phyloP scores from a whole-genome alignment of 169 alveolate species.

The Sarcocystis neurona region DNA sequence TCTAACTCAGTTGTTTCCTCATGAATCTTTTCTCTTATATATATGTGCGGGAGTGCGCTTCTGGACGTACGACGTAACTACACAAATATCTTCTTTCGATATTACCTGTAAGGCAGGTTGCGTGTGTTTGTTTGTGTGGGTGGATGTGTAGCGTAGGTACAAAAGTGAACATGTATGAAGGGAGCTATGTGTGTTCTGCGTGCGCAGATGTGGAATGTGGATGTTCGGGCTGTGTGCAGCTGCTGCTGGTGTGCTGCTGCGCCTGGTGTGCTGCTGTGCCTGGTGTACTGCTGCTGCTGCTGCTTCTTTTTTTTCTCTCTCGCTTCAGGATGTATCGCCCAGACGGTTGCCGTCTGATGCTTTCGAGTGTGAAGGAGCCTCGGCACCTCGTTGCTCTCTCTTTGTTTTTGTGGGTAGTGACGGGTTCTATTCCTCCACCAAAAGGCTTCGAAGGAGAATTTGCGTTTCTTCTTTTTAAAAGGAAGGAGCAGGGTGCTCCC shows the following conservation, averaged over 20 bases:
- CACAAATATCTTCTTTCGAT: too few species aligned
- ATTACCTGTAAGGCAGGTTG: too few species aligned
- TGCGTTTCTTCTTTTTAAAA: not conserved
- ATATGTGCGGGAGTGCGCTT: too few species aligned
- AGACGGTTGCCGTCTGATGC: constrained; percentile 19
- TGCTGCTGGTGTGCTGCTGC: not conserved
- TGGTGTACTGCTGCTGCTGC: not conserved
- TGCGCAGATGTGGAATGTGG: not conserved
- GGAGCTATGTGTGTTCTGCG: not conserved
- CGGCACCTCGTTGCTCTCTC: constrained; percentile 20
- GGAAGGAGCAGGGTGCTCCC: not conserved
- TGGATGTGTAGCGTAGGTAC: too few species aligned
- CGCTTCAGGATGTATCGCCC: constrained; percentile 8
- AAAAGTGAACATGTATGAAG: too few species aligned
- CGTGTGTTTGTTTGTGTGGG: too few species aligned
- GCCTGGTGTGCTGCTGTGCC: not conserved
- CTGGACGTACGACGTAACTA: too few species aligned
- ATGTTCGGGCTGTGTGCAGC: not conserved
- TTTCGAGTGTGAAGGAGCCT: not conserved
- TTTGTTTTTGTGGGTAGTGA: not conserved
- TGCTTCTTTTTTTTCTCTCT: not conserved
- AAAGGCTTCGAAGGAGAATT: too few species aligned
- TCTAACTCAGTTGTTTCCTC: too few species aligned
- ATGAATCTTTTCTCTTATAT: too few species aligned
- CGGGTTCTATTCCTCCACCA: too few species aligned